phyloP scores from a whole-genome alignment of 2,329 filamentous ascomycete genomes.

The Sarocladiaceae sp. region DNA sequence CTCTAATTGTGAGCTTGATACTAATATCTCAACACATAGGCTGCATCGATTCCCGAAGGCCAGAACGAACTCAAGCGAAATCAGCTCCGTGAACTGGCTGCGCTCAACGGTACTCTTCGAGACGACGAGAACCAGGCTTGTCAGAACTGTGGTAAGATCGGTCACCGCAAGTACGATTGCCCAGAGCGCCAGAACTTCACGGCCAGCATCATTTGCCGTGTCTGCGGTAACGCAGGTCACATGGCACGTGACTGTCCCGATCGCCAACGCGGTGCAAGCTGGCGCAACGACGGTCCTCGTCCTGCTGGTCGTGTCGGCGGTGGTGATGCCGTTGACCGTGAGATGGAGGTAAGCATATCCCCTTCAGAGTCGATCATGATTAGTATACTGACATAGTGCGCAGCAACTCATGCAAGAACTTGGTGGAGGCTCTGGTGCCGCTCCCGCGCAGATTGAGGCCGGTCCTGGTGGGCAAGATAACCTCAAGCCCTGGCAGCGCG shows the following conservation, averaged over 20 bases:
- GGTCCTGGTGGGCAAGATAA: slow-evolving; percentile 56
- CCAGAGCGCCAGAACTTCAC: slow-evolving; percentile 97
- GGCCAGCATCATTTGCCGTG: slow-evolving; percentile 97
- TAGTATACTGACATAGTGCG: slow-evolving; percentile 32
- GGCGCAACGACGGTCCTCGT: slow-evolving; percentile 70
- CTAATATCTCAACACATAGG: slow-evolving; percentile 51
- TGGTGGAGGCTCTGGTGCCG: slow-evolving; percentile 62
- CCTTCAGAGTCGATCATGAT: neutral
- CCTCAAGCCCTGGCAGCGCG: slow-evolving; percentile 82
- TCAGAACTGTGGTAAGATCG: slow-evolving; percentile 98
- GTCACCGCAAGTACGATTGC: slow-evolving; percentile 97
- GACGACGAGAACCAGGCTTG: slow-evolving; percentile 99
- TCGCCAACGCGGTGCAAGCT: slow-evolving; percentile 80
- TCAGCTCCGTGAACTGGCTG: slow-evolving; percentile 93
- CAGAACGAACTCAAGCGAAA: slow-evolving; percentile 99
- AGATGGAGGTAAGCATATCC: slow-evolving; percentile 86
- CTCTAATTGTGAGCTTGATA: slow-evolving; percentile 1
- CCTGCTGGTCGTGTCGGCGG: slow-evolving; percentile 62
- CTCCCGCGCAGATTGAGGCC: slow-evolving; percentile 79
- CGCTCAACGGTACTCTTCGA: slow-evolving; percentile 96
- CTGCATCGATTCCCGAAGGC: slow-evolving; percentile 95
- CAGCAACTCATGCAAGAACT: slow-evolving; percentile 98
- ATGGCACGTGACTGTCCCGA: slow-evolving; percentile 98
- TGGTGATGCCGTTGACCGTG: slow-evolving; percentile 82
- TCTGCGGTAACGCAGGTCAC: slow-evolving; percentile 95